Evolutionary conservation across 1,284 basidiomycete species (phyloP).

Genomic region (Ganoderma meredithae): DNA sequence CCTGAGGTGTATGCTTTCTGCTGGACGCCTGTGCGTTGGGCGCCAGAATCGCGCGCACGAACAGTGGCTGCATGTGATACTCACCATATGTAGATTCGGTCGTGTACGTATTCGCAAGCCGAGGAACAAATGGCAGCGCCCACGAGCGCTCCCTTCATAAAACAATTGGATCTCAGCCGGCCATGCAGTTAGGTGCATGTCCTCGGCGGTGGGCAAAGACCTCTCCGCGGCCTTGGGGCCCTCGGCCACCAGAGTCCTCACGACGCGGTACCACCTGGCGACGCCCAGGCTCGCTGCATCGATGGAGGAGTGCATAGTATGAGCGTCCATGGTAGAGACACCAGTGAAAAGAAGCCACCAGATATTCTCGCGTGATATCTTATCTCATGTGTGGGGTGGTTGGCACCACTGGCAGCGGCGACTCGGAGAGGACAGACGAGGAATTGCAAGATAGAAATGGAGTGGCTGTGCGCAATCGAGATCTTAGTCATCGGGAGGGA

Average conservation of each 20-base stretch:
- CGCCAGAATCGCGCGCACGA: no score
- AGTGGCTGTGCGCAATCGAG: conserved; percentile 10
- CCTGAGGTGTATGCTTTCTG: not conserved
- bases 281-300: no score
- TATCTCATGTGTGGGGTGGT: not conserved
- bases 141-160: conserved; percentile 11
- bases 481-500: conserved; percentile 8
- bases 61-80: no score
- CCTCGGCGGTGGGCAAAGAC: conserved; percentile 5
- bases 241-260: not conserved
- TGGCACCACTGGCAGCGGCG: not conserved
- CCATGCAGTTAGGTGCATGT: conserved; percentile 16
- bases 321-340: no score
- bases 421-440: not conserved
- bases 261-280: conserved; percentile 8
- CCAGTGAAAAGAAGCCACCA: no score
- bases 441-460: not conserved
- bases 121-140: conserved; percentile 2
- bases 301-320: no score
- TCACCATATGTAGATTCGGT: no score
- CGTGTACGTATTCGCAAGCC: no score
- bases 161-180: conserved; percentile 9
- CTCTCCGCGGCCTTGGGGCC: not conserved
- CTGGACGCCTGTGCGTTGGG: not conserved
- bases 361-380: no score